Base-by-base conservation (phyloP, 1,284 basidiomycete genomes). In the Cutaneotrichosporon cavernicola region DNA sequence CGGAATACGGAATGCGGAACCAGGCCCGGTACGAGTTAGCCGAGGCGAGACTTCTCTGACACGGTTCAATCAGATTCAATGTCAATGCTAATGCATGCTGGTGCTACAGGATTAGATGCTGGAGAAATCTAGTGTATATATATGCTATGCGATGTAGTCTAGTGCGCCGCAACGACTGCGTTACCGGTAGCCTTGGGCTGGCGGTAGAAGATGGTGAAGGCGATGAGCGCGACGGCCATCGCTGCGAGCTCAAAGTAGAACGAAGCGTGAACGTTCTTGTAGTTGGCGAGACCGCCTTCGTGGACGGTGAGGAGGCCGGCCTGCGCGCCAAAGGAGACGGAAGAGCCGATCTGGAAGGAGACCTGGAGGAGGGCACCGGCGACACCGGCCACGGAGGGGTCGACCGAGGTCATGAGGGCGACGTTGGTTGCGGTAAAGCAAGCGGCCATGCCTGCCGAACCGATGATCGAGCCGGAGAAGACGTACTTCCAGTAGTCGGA, bases 361-460 rank as follows among this genome's bases (percentile, higher is more conserved):
- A 76, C 72, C 65, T 81, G 78, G 34, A 79, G 69, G 46, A 77
- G 63, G 2, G 77, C 79, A 14, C 77, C 76, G 10, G 73, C 78
- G 22, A 81, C 76, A 10, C 78, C 79, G 2, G 77, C 67, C 52
- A 67, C 69, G 16, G 73, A 58, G 1, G 74, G 67, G 4, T 73
- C 73, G 0, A 73, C 74, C 2, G 72, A 61, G n/a, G 69, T 72
- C 70, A 78, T 78, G 62, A 77, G 66, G 2, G 62, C 68, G 40
- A 78, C 72, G 58, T 71, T 73, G 47, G 63, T 65, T 21, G 63
- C 68, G 30, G 62, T 65, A 62, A 72, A 73, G 26, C 61, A 58
- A 18, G 60, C 63, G 62, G 72, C 73, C 31, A 66, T 68, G 6
- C 67, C 73, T 10, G 65, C 69, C 10, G 70, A 72, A 5, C 76